Conservation (phyloP, 805 yeast species). For the Priceomyces haplophilus region DNA sequence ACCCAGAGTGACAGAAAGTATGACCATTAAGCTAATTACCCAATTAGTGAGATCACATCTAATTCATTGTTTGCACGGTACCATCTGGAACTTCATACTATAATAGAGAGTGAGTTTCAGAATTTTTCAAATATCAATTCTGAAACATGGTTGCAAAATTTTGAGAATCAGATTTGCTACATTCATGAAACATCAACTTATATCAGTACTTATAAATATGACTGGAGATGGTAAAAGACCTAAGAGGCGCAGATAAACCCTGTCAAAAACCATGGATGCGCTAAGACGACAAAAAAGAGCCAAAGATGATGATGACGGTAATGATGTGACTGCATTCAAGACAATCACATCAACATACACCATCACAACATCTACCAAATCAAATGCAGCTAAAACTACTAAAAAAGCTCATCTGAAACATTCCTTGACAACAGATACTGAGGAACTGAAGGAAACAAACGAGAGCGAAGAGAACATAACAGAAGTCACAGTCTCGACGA, state of each 20-base stretch:
- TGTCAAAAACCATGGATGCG: too few relatives aligned
- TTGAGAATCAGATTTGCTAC: not conserved
- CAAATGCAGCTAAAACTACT: not conserved
- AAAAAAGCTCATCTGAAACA: not conserved
- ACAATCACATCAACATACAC: conserved; percentile 13
- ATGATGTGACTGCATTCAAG: conserved; percentile 11
- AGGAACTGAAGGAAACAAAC: too few relatives aligned
- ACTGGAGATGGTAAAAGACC: too few relatives aligned
- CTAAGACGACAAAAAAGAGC: not conserved
- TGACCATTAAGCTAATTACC: too few relatives aligned
- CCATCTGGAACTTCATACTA: too few relatives aligned
- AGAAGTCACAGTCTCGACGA: too few relatives aligned
- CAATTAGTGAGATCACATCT: too few relatives aligned
- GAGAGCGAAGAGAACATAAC: not conserved
- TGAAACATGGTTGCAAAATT: conserved; percentile 4
- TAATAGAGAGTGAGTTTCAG: not conserved
- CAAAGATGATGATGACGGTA: conserved; percentile 1
- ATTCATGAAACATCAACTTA: not conserved
- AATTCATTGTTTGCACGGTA: too few relatives aligned
- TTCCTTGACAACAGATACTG: too few relatives aligned
- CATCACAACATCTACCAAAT: conserved; percentile 2
- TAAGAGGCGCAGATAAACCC: too few relatives aligned
- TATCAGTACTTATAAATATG: too few relatives aligned
- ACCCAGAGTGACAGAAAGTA: too few relatives aligned
- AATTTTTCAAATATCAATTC: not conserved